Evolutionary conservation across 2,329 filamentous ascomycete genomes (phyloP), one percentile per base, ranked within the genome.

Genomic region (Penicillium sp.): DNA sequence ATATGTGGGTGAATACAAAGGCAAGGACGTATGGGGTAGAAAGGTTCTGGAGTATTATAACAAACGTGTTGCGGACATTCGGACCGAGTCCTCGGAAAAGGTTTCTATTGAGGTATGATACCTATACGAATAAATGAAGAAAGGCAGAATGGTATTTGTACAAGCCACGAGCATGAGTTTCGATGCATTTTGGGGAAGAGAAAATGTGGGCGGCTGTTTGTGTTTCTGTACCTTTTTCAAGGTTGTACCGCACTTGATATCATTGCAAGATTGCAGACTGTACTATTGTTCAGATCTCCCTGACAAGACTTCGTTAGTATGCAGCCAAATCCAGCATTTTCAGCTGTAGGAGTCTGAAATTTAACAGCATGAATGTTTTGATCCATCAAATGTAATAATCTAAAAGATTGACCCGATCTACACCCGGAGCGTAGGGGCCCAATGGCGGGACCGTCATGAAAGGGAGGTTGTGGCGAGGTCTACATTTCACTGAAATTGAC

Each of bases 1-100:
- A 4, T 74, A 76, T 43, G 75, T 80, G 56, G 72, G 71, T 16
- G 67, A 69, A 44, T 81, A 81, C 57, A 81, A 81, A 55, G 79
- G 79, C 4, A 69, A 71, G 37, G 69, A 72, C 26, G 67, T 77
- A 33, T 81, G 79, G 79, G 79, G 75, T 8, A 63, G 62, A 3
- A 73, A 67, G 19, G 72, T 75, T 4, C 52, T 77, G 56, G 72
- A 75, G 31, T 77, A 69, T 51, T 75, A 74, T 59, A 66, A 69
- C 39, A 65, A 63, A 55, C 69, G 63, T 44, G 55, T 57, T 46
- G 53, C 59, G 10, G 58, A 55, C 47, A 31, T 14, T 43, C 37
- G 42, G n/a, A 8, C 54, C 6, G 27, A 57, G 5, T 55, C 50
- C 31, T 63, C 59, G 42, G 53, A 39, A 19, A 62, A 56, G 16